phyloP scores from a whole-genome alignment of 768 basidiomycete genomes.

The Thelephora ganbajun region DNA sequence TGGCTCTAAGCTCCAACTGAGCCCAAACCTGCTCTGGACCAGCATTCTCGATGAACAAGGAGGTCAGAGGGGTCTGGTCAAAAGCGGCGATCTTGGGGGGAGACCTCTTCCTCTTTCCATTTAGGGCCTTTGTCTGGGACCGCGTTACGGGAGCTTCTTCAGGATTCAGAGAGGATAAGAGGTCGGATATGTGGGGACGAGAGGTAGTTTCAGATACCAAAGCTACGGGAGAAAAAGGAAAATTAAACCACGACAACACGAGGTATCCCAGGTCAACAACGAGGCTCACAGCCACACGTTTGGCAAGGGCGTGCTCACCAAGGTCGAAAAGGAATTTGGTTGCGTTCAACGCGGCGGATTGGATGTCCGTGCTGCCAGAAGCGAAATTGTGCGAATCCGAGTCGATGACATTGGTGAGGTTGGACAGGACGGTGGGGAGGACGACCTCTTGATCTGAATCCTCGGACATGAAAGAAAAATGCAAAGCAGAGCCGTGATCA shows the following conservation, averaged over 20 bases:
- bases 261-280: neutral
- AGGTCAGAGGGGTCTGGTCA: constrained; percentile 56
- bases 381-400: constrained; percentile 40
- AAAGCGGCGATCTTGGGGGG: constrained; percentile 17
- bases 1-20: constrained; percentile 75
- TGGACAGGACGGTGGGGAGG: constrained; percentile 29
- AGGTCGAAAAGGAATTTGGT: constrained; percentile 65
- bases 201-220: constrained; percentile 56
- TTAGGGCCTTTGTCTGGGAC: constrained; percentile 36
- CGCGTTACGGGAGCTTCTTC: constrained; percentile 61
- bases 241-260: constrained; percentile 1
- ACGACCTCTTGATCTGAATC: no score
- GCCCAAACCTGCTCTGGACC: constrained; percentile 86
- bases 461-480: no score
- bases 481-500: no score
- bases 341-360: constrained; percentile 46
- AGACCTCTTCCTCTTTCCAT: constrained; percentile 28
- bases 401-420: constrained; percentile 42
- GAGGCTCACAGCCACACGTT: constrained; percentile 1
- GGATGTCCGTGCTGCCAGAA: constrained; percentile 37
- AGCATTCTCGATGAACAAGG: constrained; percentile 67
- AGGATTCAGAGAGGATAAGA: constrained; percentile 59
- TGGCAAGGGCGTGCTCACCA: constrained; percentile 29
- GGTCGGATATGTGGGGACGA: constrained; percentile 42
- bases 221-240: constrained; percentile 28